Evolutionary conservation across 805 yeast species (phyloP), one percentile per base, ranked within the genome.

Genomic region (Dipodascus geniculatus): DNA sequence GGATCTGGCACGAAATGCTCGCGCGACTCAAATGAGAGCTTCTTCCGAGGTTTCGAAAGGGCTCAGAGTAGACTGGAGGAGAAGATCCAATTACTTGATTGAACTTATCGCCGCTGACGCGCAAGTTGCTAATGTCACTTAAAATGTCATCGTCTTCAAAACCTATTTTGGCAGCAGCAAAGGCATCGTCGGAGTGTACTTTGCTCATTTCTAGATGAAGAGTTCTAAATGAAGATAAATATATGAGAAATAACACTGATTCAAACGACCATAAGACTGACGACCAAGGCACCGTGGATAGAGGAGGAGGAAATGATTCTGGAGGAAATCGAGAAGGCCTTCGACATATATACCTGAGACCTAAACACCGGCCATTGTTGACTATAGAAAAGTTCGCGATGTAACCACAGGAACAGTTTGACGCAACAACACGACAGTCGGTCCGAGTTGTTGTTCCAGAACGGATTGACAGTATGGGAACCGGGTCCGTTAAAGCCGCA

Each of bases 141-240:
- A 38, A 38, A 38, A 38, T 38, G 44, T 38, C 44, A 38, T 38
- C 44, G 17, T 38, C 44, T 38, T 38, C 44, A 38, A 38, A 38
- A n/a, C 44, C 44, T 38, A 38, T n/a, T 17, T 38, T 38, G 17
- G 44, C 17, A n/a, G 44, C 20, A n/a, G 44, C 6, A 38, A n/a
- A 38, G 11, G 20, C 44, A 14, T 38, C 44, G 14, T 38, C 44
- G 4, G 44, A 38, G 17, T 38, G 44, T 38, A 28, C 33, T 28
- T 28, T 28, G 11, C 33, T 28, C 33, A 28, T 28, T 28, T 28
- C 33, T 28, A 28, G 33, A 11, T 28, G 33, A 28, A 11, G 11
- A 28, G n/a, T n/a, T 28, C 6, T 6, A 6, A 28, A 28, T 28
- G 6, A 28, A 28, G 11, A 28, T 28, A 28, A 28, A 28, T 6